Evolutionary conservation across 306 rosid genomes (phyloP).

Genomic region (Prosopis cineraria): DNA sequence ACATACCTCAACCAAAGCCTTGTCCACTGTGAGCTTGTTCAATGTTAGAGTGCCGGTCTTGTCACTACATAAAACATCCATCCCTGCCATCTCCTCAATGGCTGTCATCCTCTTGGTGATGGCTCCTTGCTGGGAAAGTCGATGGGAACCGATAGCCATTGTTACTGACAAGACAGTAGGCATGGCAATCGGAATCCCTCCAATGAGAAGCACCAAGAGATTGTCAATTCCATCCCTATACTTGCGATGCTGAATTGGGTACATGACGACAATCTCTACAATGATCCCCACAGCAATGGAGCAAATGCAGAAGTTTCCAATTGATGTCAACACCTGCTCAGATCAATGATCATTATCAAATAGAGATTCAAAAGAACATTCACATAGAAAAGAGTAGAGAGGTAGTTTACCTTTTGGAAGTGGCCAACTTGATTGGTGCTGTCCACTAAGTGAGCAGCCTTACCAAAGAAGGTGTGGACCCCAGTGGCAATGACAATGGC

Average conservation of each 20-base stretch:
- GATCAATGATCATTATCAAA: conserved; percentile 24
- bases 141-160: conserved; percentile 88
- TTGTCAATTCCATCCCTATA: conserved; percentile 83
- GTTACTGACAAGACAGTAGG: conserved; percentile 88
- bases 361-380: neutral
- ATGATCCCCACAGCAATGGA: conserved; percentile 74
- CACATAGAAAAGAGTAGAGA: no score
- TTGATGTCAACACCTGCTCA: conserved; percentile 71
- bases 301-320: conserved; percentile 87
- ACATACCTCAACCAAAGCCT: conserved; percentile 61
- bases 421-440: conserved; percentile 74
- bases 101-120: conserved; percentile 93
- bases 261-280: conserved; percentile 71
- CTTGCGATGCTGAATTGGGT: conserved; percentile 60
- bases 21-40: conserved; percentile 82
- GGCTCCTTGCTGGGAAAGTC: conserved; percentile 79
- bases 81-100: conserved; percentile 89
- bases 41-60: conserved; percentile 82
- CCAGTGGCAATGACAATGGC: conserved; percentile 89
- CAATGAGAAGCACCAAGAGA: conserved; percentile 83
- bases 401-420: conserved; percentile 75
- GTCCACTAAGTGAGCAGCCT: conserved; percentile 87
- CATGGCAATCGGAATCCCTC: conserved; percentile 90
- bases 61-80: conserved; percentile 87
- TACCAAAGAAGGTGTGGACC: conserved; percentile 84